These are phyloP conservation scores for Phanerochaete sordida DNA, from an alignment of 768 basidiomycete genomes.

Conservation along the genomic window DNA sequence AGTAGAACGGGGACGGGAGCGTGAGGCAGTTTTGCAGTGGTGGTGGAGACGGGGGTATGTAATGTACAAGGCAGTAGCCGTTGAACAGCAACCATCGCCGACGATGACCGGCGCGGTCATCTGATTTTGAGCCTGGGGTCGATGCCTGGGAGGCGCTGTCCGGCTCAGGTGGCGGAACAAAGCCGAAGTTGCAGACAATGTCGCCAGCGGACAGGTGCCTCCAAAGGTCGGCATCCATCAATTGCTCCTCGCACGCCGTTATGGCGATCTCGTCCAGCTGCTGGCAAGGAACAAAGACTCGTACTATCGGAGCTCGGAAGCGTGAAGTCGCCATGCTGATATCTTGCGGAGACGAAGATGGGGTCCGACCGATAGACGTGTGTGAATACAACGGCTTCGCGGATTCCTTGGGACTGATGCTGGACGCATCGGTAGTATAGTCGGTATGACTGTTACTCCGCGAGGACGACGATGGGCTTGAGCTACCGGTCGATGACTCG, in stretches of 20 bases:
- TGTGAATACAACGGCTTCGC: constrained; percentile 7
- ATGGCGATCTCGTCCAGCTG: constrained; percentile 46
- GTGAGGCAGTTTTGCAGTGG: constrained; percentile 54
- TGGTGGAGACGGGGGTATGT: constrained; percentile 50
- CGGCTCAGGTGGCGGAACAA: constrained; percentile 45
- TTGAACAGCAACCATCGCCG: constrained; percentile 70
- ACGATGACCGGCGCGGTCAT: constrained; percentile 12
- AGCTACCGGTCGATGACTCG: constrained; percentile 38
- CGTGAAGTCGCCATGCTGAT: constrained; percentile 56
- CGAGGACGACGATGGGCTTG: constrained; percentile 26
- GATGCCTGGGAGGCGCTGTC: constrained; percentile 25
- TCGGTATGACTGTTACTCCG: constrained; percentile 18
- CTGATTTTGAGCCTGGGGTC: constrained; percentile 18
- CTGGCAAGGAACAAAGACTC: constrained; percentile 72
- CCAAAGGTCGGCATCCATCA: constrained; percentile 69
- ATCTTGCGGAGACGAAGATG: constrained; percentile 49
- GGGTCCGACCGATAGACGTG: constrained; percentile 8
- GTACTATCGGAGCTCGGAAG: constrained; percentile 66
- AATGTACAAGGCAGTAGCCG: constrained; percentile 58
- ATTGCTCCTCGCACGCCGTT: constrained; percentile 61
- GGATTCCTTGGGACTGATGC: constrained; percentile 5
- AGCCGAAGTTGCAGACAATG: constrained; percentile 78
- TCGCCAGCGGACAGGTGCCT: constrained; percentile 73
- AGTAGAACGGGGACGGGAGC: constrained; percentile 77
- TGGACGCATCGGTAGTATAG: constrained; percentile 10